phyloP scores from a whole-genome alignment of 495 filamentous ascomycete genomes.

The Neurospora sp. region DNA sequence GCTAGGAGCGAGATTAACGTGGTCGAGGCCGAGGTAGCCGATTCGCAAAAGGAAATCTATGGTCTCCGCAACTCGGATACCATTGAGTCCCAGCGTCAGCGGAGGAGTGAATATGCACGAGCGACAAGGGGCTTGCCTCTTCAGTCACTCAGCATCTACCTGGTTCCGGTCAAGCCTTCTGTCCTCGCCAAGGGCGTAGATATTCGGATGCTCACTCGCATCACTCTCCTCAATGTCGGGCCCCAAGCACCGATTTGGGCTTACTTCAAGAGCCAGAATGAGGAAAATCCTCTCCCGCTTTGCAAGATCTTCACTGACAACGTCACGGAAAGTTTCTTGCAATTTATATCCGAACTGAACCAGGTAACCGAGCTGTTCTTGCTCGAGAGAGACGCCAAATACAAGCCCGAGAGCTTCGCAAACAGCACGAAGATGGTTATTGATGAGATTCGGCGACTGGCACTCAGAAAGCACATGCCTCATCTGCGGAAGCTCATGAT shows the following conservation, averaged over 20 bases:
- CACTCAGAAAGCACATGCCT: conserved; percentile 37
- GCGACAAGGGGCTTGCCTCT: conserved; percentile 44
- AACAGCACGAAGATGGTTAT: conserved; percentile 36
- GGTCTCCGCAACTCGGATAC: not conserved
- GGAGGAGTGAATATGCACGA: conserved; percentile 42
- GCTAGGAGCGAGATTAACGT: conserved; percentile 13
- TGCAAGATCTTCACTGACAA: conserved; percentile 52
- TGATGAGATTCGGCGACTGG: conserved; percentile 41
- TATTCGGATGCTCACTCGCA: conserved; percentile 35
- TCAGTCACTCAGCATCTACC: conserved; percentile 41
- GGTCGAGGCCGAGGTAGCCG: conserved; percentile 14
- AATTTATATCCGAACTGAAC: conserved; percentile 38
- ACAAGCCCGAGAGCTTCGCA: conserved; percentile 39
- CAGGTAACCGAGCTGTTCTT: conserved; percentile 47
- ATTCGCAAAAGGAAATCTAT: conserved; percentile 9
- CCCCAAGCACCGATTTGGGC: conserved; percentile 48
- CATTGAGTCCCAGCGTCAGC: conserved; percentile 8
- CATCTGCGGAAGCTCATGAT: conserved; percentile 37
- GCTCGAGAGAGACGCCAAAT: conserved; percentile 41
- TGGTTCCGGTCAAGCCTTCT: conserved; percentile 46
- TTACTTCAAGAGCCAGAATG: conserved; percentile 41
- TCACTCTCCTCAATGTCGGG: conserved; percentile 54
- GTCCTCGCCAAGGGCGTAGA: conserved; percentile 44
- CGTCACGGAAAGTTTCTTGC: conserved; percentile 41
- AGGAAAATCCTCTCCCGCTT: conserved; percentile 36